These are phyloP conservation scores for Colletotrichum siamense DNA, from an alignment of 2,329 filamentous ascomycete genomes.

Conservation along the genomic window DNA sequence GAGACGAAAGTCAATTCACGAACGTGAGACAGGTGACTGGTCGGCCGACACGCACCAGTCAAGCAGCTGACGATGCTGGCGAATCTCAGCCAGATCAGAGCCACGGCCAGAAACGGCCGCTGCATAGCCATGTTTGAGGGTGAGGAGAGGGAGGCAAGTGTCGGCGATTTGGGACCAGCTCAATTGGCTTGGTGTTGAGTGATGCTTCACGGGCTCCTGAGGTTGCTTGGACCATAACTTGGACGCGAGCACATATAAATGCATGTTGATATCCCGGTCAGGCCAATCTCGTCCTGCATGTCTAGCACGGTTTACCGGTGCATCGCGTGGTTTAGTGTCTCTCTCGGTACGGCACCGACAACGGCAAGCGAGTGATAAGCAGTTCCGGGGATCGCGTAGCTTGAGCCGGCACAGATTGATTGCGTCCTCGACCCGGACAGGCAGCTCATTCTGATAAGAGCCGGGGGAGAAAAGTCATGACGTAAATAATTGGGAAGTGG, in stretches of 20 bases:
- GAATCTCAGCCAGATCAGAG: slow-evolving; percentile 2
- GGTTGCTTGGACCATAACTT: not conserved
- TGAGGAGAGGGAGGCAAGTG: not conserved
- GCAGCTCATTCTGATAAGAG: slow-evolving; percentile 14
- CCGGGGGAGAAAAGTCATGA: slow-evolving; percentile 8
- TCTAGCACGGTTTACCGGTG: not conserved
- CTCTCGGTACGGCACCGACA: not conserved
- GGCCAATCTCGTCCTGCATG: not conserved
- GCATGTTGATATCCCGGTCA: not conserved
- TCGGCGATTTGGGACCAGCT: not conserved
- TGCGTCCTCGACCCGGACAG: not conserved
- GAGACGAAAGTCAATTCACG: not conserved
- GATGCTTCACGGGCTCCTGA: not conserved
- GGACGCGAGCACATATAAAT: not conserved
- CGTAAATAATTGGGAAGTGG: not conserved
- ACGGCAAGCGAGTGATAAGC: slow-evolving; percentile 5
- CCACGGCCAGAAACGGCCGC: not conserved
- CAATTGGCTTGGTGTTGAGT: too few species aligned
- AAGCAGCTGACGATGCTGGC: not conserved
- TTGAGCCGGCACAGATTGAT: not conserved
- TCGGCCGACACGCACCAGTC: not conserved
- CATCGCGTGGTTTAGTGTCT: not conserved
- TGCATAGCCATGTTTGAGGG: not conserved
- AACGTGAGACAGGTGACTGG: not conserved
- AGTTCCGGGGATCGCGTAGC: not conserved